Evolutionary conservation across 129 eudicot species (phyloP), one percentile per base, ranked within the genome.

Genomic region (Lonicera japonica): DNA sequence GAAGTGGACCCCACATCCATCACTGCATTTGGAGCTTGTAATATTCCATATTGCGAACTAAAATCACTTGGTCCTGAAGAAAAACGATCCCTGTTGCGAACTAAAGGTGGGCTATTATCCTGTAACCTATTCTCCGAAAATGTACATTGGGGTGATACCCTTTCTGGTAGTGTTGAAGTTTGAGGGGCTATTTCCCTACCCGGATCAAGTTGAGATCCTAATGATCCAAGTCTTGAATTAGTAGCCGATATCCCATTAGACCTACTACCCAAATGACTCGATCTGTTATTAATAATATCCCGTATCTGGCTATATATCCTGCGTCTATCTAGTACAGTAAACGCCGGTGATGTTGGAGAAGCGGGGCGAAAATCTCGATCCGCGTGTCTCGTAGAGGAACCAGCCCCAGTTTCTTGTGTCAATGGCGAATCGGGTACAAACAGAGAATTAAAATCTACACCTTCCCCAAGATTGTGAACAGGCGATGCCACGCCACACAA

Each of bases 401-500:
- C 6, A 6, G 36, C 4, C 23, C 75, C 68, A 15, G 80, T 34
- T 62, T 58, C 78, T 78, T 77, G 96, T 24, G 83, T 61, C 29
- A 74, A 38, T 39, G 96, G 96, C 1, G 91, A 78, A 36, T 88
- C 96, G 8, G 99, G 99, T 36, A 85, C 81, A 58, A 83, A 87
- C 65, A 72, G 10, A 59, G 79, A 90, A 63, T 92, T 92, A 21
- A 92, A 91, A 68, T 92, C 96, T 66, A 88, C 80, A 56, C 86
- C 79, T 29, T 83, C 91, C 29, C 82, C 70, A 61, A 72, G 51
- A 56, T 72, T 70, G 57, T 64, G 71, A 66, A 61, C 54, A 19
- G 95, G 80, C 11, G 96, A 68, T 53, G 83, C 52, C 48, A 78
- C 54, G 64, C 70, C 71, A 25, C 86, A 73, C 18, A 58, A 60